Conservation (phyloP, 2,329 filamentous ascomycete species). For the Exophiala aquamarina region DNA sequence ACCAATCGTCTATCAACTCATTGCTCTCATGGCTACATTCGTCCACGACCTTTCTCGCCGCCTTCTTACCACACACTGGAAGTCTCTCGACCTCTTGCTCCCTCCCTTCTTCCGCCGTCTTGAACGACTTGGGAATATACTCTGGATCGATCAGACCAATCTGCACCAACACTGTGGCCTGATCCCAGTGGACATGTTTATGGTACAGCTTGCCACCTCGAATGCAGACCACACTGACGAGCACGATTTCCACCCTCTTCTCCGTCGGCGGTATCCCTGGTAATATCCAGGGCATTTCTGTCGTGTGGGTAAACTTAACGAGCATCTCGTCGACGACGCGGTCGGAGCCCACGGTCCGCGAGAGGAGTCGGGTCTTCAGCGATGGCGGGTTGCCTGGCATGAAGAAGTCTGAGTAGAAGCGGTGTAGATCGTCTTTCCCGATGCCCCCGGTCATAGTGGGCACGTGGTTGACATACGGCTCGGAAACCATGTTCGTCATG, state of each 20-base stretch:
- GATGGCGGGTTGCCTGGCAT: slow-evolving; percentile 52
- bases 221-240: slow-evolving; percentile 58
- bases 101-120: slow-evolving; percentile 30
- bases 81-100: slow-evolving; percentile 37
- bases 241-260: slow-evolving; percentile 56
- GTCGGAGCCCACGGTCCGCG: slow-evolving; percentile 58
- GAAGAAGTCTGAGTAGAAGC: slow-evolving; percentile 61
- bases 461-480: slow-evolving; percentile 35
- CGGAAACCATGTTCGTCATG: slow-evolving; percentile 28
- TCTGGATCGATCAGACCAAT: slow-evolving; percentile 59
- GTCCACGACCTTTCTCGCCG: slow-evolving; percentile 40
- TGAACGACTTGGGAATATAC: slow-evolving; percentile 49
- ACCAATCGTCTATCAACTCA: slow-evolving; percentile 22
- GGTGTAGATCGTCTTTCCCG: slow-evolving; percentile 40
- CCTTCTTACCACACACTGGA: slow-evolving; percentile 42
- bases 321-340: slow-evolving; percentile 63
- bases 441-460: slow-evolving; percentile 44
- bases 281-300: slow-evolving; percentile 59
- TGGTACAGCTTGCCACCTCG: slow-evolving; percentile 54
- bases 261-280: slow-evolving; percentile 58
- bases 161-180: slow-evolving; percentile 61
- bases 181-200: slow-evolving; percentile 64
- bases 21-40: slow-evolving; percentile 39
- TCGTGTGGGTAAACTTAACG: slow-evolving; percentile 57
- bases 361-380: slow-evolving; percentile 54